Evolutionary conservation across 768 basidiomycete genomes (phyloP), one percentile per base, ranked within the genome.

Genomic region (Boletus fagicola): DNA sequence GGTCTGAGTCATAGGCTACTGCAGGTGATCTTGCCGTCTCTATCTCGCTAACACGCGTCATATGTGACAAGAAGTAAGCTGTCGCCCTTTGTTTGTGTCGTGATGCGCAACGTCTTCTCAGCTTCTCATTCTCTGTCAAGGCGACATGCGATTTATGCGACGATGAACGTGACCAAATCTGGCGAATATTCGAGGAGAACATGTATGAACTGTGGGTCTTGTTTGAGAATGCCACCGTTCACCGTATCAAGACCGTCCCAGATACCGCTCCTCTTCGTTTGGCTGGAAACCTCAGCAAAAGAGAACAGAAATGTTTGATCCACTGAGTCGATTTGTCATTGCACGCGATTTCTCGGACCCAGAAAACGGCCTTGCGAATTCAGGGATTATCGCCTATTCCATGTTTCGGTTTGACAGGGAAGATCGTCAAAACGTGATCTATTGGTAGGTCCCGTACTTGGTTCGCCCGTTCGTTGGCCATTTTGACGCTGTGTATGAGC

Each of bases 371-470:
- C 56, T 13, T 39, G 18, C 45, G 40, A 43, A 35, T 49, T 78
- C 26, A 59, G 74, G 53, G 5, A 18, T 75, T 3, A 50, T 72
- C 18, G 80, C 76, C 10, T 82, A 75, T 63, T 61, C 77, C 16
- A 83, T 83, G 73, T 92, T 92, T 67, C 83, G 90, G 1, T 93
- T 93, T 57, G 90, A 92, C 54, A 66, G 74, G 30, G 92, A 93
- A 60, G 77, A 82, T 10, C 75, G 74, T 5, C 77, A 83, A 57
- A 72, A 83, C 54, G 70, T 89, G 4, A 49, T 90, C 4, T 94
- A 93, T 67, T 92, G 90, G 91, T 90, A 62, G 28, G 69, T 62
- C 22, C n/a, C 18, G 16, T 31, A 42, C 39, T 38, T 42, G 30
- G 40, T 33, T 57, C 28, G 53, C 18, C 18, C 1, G 24, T n/a